Evolutionary conservation across 176 grass and related monocot species (phyloP), one percentile per base, ranked within the genome.

Genomic region (Avena eriantha): DNA sequence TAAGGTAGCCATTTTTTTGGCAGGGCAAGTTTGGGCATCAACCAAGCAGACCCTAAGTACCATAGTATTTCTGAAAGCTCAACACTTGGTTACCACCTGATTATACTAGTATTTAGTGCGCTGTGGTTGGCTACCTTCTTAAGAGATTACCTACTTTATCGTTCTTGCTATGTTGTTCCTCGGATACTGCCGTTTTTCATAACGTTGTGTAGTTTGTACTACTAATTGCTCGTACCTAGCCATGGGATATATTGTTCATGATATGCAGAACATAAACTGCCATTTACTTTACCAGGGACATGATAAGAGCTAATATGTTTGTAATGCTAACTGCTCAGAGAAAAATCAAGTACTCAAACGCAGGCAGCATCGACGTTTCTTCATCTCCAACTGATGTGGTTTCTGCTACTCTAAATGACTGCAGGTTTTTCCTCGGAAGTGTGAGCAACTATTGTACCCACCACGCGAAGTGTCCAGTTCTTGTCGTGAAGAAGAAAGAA

Each of bases 361-460:
- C 22, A 10, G 6, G 47, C 21, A 71, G 10, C 35, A n/a, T 74
- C 13, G 4, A 31, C 1, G 49, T 77, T 55, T 33, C 13, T 51
- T 33, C 17, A 7, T 55, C 49, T 77, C 17, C 26, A 77, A 3
- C 74, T 77, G 4, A 77, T 13, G 8, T 0, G 8, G 7, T 1
- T 13, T 16, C 8, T 77, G 26, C 8, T 55, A 13, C 49, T 55
- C 29, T 29, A 29, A 29, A 2, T 35, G 0, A 56, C 49, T 77
- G 17, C 74, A 77, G 74, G 49, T 77, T 77, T 34, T 77, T 77
- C 50, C 74, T 77, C 1, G 74, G 74, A 0, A 77, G 74, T 35
- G 74, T 77, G 74, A 77, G 76, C 76, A 78, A 78, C 53, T 58
- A 78, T 1, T 78, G 76, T 41, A 78, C 31, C 51, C 76, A 78